Conservation (phyloP, 345 rosid species). For the Eucalyptus fibrosa region DNA sequence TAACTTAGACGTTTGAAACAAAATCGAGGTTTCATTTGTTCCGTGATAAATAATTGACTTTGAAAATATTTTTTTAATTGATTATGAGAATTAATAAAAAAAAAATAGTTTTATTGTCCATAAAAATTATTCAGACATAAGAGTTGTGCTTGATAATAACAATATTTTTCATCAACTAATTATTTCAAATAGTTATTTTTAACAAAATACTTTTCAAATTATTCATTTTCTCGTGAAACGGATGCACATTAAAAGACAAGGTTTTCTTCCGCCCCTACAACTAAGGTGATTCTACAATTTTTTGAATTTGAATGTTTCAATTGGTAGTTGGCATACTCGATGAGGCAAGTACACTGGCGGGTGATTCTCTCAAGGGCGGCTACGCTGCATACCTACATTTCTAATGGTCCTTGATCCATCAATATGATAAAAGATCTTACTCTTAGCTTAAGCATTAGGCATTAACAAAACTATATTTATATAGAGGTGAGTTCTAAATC, state of each 20-base stretch:
- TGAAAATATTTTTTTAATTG: background rate
- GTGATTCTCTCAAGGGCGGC: background rate
- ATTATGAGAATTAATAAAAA: background rate
- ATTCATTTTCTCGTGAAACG: background rate
- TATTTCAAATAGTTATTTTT: background rate
- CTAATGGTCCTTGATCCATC: background rate
- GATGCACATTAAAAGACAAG: background rate
- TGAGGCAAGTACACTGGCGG: background rate
- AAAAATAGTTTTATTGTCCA: background rate
- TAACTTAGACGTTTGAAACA: background rate
- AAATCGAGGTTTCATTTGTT: background rate
- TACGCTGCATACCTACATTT: background rate
- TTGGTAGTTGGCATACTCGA: background rate
- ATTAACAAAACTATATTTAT: too few relatives aligned
- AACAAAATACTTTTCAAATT: accelerated
- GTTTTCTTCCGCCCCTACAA: background rate
- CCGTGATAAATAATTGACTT: accelerated
- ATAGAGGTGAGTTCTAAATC: too few relatives aligned
- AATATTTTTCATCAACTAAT: background rate
- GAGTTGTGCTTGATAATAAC: background rate
- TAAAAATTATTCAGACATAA: background rate
- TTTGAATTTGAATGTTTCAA: background rate
- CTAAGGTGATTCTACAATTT: background rate
- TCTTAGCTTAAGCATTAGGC: too few relatives aligned
- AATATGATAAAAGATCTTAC: too few relatives aligned